Conservation (phyloP, 148 eudicot species). For the Camellia granthamiana region DNA sequence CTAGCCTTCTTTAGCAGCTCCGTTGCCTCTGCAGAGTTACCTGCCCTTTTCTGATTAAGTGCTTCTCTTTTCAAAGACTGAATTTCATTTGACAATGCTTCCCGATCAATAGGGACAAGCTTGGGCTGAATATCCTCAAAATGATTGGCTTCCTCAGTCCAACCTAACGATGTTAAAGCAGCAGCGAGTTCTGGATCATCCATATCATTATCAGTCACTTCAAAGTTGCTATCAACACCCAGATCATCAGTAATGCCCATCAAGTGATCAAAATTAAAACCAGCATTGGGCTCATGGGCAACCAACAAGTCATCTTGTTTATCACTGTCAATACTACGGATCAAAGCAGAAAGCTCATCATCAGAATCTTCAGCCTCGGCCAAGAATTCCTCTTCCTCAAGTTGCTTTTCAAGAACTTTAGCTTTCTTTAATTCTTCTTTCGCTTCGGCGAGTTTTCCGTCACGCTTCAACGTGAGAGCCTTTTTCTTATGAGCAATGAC, state of each 20-base stretch:
- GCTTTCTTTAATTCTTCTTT: conserved; percentile 91
- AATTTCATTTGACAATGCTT: conserved; percentile 44
- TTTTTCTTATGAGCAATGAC: conserved; percentile 71
- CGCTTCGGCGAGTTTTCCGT: conserved; percentile 83
- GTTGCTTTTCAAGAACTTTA: conserved; percentile 83
- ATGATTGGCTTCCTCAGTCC: conserved; percentile 60
- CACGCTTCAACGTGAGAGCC: conserved; percentile 81
- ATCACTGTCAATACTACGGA: conserved; percentile 61
- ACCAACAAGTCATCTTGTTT: conserved; percentile 41
- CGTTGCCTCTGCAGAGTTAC: conserved; percentile 64
- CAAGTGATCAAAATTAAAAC: conserved; percentile 45
- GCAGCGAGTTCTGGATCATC: conserved; percentile 81
- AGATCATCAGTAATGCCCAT: conserved; percentile 46
- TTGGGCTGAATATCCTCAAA: conserved; percentile 17
- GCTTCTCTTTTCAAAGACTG: conserved; percentile 75
- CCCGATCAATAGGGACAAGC: conserved; percentile 29
- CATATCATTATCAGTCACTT: conserved; percentile 79
- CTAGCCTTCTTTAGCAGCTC: conserved; percentile 73
- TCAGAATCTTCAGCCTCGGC: conserved; percentile 81
- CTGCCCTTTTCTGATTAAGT: conserved; percentile 58
- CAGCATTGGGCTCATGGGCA: conserved; percentile 31
- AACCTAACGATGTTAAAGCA: conserved; percentile 77
- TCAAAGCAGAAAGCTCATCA: conserved; percentile 77
- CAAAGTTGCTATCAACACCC: conserved; percentile 53
- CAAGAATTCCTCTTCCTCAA: conserved; percentile 91